Percentiles rank a stretch among this genome's conserved stretches.
These are phyloP conservation scores for Metschnikowia lochheadii DNA, from an alignment of 805 yeast genomes.

Conservation along the genomic window DNA sequence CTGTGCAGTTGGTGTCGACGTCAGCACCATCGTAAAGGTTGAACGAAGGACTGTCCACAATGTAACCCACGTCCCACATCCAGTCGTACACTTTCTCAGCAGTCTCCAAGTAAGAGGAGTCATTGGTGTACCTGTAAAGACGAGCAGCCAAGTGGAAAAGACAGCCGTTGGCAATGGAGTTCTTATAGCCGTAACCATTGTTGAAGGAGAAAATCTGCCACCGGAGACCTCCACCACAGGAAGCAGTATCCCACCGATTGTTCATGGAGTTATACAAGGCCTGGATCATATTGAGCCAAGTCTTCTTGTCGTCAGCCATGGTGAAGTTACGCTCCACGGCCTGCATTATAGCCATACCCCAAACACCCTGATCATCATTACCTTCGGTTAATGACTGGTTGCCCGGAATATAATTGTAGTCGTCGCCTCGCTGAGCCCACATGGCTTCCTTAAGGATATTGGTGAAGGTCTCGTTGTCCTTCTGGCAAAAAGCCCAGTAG, in stretches of 20 bases:
- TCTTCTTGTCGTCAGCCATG: conserved; percentile 26
- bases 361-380: conserved; percentile 51
- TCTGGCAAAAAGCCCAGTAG: conserved; percentile 37
- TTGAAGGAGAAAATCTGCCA: conserved; percentile 50
- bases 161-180: conserved; percentile 43
- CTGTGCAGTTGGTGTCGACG: conserved; percentile 42
- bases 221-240: conserved; percentile 42
- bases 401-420: conserved; percentile 41
- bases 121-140: conserved; percentile 39
- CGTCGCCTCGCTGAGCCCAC: conserved; percentile 41
- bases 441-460: conserved; percentile 33
- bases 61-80: conserved; percentile 33
- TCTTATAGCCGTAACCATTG: conserved; percentile 43
- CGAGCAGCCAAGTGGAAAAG: conserved; percentile 43
- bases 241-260: conserved; percentile 38
- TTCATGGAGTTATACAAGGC: conserved; percentile 44
- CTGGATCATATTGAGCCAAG: conserved; percentile 40
- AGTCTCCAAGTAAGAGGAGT: conserved; percentile 37
- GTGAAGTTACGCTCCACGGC: conserved; percentile 43
- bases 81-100: conserved; percentile 44
- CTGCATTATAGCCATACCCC: conserved; percentile 46
- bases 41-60: conserved; percentile 22
- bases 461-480: conserved; percentile 29
- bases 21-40: conserved; percentile 55
- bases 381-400: conserved; percentile 47